Base-by-base conservation (phyloP, 2,329 filamentous ascomycete species). In the Diaporthe eres region DNA sequence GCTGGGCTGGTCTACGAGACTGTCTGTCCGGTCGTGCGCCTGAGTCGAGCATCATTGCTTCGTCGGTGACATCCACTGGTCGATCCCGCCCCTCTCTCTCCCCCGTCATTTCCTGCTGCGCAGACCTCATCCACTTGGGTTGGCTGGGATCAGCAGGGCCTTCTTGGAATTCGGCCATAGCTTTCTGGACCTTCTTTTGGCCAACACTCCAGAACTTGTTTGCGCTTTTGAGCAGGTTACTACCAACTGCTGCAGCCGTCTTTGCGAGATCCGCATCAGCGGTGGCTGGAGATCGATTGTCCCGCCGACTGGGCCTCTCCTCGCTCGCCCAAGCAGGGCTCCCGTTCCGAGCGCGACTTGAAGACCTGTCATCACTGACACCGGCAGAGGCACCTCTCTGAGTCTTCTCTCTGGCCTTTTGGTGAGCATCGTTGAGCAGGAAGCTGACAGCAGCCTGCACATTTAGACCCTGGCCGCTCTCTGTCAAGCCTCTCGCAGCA, bases 151-250 rank as follows among this genome's bases (percentile, higher is more conserved):
- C 95, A 37, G 88, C 87, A n/a, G 92, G 93, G 57, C 90, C 89
- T 78, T 91, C 88, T 78, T 93, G 91, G 76, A 98, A 94, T 22
- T 99, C 97, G 12, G 95, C 92, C 47, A 98, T 94, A 6, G 95
- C 96, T 84, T 97, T 95, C 81, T 98, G 95, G 75, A 98, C 91
- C 82, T 95, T 96, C 85, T 98, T 99, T 81, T 96, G 95, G 0
- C 96, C 93, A 4, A 94, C 94, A 82, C 98, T 99, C 97, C 97
- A 99, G 0, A 98, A 86, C 0, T 95, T 96, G 79, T 97, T 98
- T 2, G 97, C 97, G 3, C 96, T 97, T 83, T 99, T 99, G 83
- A 98, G 92, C 17, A 99, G 85, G 77, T 90, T 97, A 60, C 87
- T 95, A 0, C 97, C 94, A 81, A 98, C 89, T 47, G 96, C 94